Evolutionary conservation across 805 yeast species (phyloP).

Genomic region (Saturnispora saitoi): DNA sequence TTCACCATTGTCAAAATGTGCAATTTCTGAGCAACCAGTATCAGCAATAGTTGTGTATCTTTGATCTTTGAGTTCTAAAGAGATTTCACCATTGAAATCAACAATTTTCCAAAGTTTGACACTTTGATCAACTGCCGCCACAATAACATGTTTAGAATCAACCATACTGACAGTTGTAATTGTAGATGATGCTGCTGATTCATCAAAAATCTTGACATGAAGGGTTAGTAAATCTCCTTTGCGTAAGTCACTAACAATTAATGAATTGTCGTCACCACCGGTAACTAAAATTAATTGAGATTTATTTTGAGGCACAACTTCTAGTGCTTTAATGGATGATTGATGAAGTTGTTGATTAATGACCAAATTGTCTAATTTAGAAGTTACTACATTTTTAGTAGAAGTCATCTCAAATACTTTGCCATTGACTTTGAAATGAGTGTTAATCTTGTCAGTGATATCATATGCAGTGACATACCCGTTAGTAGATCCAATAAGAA

Average conservation of each 20-base stretch:
- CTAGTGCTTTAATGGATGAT: conserved; percentile 70
- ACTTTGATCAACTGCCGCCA: conserved; percentile 80
- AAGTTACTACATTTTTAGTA: not conserved
- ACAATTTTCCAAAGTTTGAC: conserved; percentile 51
- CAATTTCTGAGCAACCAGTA: conserved; percentile 62
- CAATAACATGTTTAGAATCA: conserved; percentile 32
- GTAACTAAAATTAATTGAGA: conserved; percentile 37
- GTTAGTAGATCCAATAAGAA: conserved; percentile 71
- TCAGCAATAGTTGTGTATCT: conserved; percentile 81
- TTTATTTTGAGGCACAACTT: conserved; percentile 13
- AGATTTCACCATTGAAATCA: conserved; percentile 15
- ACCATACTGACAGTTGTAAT: conserved; percentile 53
- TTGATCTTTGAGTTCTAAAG: conserved; percentile 29
- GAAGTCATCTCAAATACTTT: not conserved
- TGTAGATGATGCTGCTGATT: conserved; percentile 77
- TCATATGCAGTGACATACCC: conserved; percentile 66
- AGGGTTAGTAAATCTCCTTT: conserved; percentile 24
- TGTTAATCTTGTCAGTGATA: conserved; percentile 24
- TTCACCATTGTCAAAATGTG: conserved; percentile 21
- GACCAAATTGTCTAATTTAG: conserved; percentile 20
- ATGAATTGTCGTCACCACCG: conserved; percentile 92
- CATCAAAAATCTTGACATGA: conserved; percentile 28
- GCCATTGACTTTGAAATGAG: conserved; percentile 10
- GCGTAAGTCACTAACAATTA: conserved; percentile 33
- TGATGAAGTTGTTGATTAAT: conserved; percentile 60